Percentiles rank a stretch among this genome's conserved stretches.
These are phyloP conservation scores for Leccinum disarticulatum DNA, from an alignment of 768 basidiomycete species.

Conservation along the genomic window DNA sequence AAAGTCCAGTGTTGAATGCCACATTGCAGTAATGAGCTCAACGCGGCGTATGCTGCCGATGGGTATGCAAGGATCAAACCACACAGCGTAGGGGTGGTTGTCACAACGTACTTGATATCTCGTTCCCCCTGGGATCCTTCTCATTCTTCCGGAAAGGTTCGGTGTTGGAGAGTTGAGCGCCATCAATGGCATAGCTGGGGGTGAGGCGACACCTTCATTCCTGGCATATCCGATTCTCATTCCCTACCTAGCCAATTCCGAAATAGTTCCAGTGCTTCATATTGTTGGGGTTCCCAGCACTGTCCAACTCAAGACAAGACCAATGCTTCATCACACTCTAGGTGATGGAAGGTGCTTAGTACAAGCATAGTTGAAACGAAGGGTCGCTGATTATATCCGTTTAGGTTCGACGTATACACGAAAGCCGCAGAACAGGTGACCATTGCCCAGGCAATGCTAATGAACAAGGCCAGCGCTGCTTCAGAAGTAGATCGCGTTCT, in stretches of 20 bases:
- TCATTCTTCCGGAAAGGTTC: constrained; percentile 46
- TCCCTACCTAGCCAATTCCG: constrained; percentile 59
- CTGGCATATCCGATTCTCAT: constrained; percentile 4
- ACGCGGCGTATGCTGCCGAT: constrained; percentile 89
- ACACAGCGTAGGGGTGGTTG: constrained; percentile 64
- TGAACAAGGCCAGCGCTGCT: constrained; percentile 52
- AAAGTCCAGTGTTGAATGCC: background rate
- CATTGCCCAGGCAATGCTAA: constrained; percentile 61
- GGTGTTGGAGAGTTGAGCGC: constrained; percentile 95
- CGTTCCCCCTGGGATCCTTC: background rate
- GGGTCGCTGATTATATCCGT: background rate
- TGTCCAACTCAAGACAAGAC: constrained; percentile 63
- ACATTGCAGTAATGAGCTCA: constrained; percentile 68
- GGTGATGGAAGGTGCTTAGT: constrained; percentile 67
- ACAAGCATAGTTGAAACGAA: background rate
- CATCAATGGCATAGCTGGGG: constrained; percentile 79
- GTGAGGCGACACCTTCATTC: constrained; percentile 32
- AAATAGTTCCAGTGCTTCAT: constrained; percentile 89
- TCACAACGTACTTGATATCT: constrained; percentile 62
- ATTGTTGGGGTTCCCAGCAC: constrained; percentile 84
- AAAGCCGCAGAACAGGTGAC: constrained; percentile 77
- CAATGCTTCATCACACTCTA: constrained; percentile 85
- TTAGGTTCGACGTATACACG: constrained; percentile 78
- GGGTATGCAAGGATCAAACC: constrained; percentile 90
- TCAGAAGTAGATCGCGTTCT: constrained; percentile 79